Evolutionary conservation across 345 rosid genomes (phyloP), one percentile per base, ranked within the genome.

Genomic region (Melastoma malabathricum): DNA sequence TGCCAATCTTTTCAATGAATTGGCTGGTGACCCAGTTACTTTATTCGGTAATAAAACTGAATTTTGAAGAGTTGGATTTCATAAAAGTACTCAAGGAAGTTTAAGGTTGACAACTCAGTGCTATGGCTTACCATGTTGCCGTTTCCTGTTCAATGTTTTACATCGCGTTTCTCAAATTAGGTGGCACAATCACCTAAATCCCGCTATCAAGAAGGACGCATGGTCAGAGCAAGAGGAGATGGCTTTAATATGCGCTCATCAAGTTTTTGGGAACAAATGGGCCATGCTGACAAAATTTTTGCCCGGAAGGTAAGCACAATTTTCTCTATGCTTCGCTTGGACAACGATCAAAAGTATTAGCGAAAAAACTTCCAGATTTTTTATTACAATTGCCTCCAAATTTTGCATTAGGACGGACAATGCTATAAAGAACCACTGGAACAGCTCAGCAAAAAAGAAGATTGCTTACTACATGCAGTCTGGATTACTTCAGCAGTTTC

Each of bases 161-260:
- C 38, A 31, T 31, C 38, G 10, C 5, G 38, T 2, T 49, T 47
- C 13, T 18, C 15, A 44, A 54, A 52, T 56, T 64, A 74, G 77
- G 61, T 74, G 80, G 80, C 66, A 64, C 61, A 78, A 74, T 60
- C 83, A 78, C 71, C 65, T 78, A 55, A 67, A 78, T 56, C 83
- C 83, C 25, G 58, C 61, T 18, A 69, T 78, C 48, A 72, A 64
- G 57, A 74, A 52, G 47, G 78, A 62, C 43, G 60, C 73, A 14
- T 78, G 80, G 80, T 62, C 75, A 14, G 47, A 65, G 54, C 75
- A 72, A 18, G 83, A 78, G 64, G 77, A 74, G 59, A 13, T 19
- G 50, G 50, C 56, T 19, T 73, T 78, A 15, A 31, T 62, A 50
- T 47, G 57, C 39, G 62, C 61, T 41, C 80, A 74, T 50, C 58